Conservation (phyloP, 225 moss, liverwort and hornwort species). For the Marchantia polymorpha region DNA sequence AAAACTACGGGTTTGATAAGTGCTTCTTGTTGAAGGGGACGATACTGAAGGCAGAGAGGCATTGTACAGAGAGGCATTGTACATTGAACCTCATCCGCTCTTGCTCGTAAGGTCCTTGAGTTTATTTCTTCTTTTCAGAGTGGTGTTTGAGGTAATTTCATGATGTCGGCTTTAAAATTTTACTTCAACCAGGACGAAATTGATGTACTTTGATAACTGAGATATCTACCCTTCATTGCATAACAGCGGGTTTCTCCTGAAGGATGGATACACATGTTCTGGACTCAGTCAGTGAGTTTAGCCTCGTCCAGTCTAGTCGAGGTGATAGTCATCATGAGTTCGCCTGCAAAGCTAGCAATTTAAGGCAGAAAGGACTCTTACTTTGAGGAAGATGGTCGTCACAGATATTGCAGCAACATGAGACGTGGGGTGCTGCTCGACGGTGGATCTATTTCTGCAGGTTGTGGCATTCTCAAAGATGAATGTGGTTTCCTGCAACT, state of each 20-base stretch:
- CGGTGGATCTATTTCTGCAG: slow-evolving; percentile 1
- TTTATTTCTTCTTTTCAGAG: not conserved
- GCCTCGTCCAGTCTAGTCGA: not conserved
- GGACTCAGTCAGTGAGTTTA: not conserved
- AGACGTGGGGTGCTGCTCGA: slow-evolving; percentile 11
- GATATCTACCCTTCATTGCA: not conserved
- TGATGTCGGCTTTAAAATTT: not conserved
- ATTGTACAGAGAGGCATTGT: not conserved
- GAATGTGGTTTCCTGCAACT: not conserved
- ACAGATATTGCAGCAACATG: slow-evolving; percentile 1
- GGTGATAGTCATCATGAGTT: not conserved
- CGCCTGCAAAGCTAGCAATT: not conserved
- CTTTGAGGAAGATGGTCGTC: slow-evolving; percentile 2
- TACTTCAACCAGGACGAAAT: not conserved
- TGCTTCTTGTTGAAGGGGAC: not conserved
- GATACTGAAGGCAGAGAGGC: not conserved
- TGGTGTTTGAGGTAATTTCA: not conserved
- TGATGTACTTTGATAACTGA: not conserved
- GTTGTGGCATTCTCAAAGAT: not conserved
- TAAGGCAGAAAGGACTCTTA: not conserved
- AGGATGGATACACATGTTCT: not conserved
- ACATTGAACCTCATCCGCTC: not conserved
- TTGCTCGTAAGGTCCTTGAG: not conserved
- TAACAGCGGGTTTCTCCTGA: not conserved
- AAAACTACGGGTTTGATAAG: not conserved